phyloP scores from a whole-genome alignment of 768 basidiomycete genomes.

The Floccularia luteovirens region DNA sequence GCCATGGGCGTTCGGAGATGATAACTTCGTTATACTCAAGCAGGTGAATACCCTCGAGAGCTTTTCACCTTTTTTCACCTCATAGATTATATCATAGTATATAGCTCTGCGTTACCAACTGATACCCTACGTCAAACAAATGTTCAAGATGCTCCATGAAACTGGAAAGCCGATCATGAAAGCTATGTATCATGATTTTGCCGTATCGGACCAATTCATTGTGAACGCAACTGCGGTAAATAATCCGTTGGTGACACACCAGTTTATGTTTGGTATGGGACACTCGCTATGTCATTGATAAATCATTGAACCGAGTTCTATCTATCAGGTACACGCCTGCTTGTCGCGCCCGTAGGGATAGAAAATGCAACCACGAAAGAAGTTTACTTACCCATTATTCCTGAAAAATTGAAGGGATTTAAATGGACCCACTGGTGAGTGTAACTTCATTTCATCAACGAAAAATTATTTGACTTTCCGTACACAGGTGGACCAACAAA shows the following conservation, averaged over 20 bases:
- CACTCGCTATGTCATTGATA: neutral
- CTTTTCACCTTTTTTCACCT: neutral
- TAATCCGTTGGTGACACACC: constrained; percentile 19
- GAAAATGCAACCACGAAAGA: constrained; percentile 16
- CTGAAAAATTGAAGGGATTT: constrained; percentile 10
- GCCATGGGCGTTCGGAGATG: constrained; percentile 29
- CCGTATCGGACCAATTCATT: constrained; percentile 19
- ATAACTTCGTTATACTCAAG: constrained; percentile 25
- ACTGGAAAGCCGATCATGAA: constrained; percentile 23
- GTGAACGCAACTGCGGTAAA: constrained; percentile 17
- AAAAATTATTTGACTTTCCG: neutral
- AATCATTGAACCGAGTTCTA: neutral
- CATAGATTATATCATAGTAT: constrained; percentile 14
- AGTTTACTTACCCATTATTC: constrained; percentile 19
- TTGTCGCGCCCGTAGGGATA: constrained; percentile 24
- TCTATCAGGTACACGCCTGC: constrained; percentile 17
- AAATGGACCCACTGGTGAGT: constrained; percentile 24
- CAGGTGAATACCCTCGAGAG: constrained; percentile 10
- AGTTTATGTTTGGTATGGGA: constrained; percentile 24
- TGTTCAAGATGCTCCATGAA: constrained; percentile 22
- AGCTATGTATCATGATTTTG: constrained; percentile 24
- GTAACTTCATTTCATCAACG: neutral
- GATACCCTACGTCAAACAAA: constrained; percentile 20
- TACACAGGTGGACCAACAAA: constrained; percentile 22
- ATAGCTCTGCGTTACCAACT: constrained; percentile 28